Conservation (phyloP, 2,329 filamentous ascomycete genomes). For the Trichothecium roseum region DNA sequence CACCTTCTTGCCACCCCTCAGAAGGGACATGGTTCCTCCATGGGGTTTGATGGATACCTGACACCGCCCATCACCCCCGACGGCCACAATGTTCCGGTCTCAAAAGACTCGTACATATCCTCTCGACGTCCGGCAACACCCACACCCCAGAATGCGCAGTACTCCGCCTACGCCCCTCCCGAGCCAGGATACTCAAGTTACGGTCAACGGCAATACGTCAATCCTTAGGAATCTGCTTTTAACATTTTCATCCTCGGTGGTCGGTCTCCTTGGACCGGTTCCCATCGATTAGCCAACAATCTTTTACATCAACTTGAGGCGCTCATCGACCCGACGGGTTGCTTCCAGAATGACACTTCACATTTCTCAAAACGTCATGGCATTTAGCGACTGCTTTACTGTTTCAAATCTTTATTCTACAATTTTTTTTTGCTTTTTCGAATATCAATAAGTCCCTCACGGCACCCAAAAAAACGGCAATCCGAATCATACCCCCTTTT, state of each 20-base stretch:
- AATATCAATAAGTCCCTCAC: conserved; percentile 22
- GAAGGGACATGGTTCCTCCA: conserved; percentile 56
- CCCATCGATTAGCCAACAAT: conserved; percentile 1
- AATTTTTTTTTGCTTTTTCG: conserved; percentile 17
- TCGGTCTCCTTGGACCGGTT: neutral
- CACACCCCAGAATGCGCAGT: conserved; percentile 32
- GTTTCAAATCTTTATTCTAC: conserved; percentile 11
- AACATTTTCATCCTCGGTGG: conserved; percentile 5
- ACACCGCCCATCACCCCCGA: conserved; percentile 83
- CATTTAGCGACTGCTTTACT: conserved; percentile 32
- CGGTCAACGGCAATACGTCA: conserved; percentile 5
- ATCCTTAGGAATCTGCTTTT: conserved; percentile 5
- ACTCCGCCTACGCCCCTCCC: conserved; percentile 29
- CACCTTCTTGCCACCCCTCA: conserved; percentile 69
- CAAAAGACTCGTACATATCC: conserved; percentile 37
- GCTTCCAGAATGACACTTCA: conserved; percentile 21
- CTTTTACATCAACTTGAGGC: conserved; percentile 4
- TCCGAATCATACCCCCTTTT: conserved; percentile 25
- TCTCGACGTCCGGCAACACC: conserved; percentile 54
- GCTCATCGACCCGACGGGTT: conserved; percentile 8
- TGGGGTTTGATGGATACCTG: conserved; percentile 64
- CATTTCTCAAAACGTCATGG: conserved; percentile 25
- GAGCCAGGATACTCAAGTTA: conserved; percentile 27
- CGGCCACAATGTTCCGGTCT: conserved; percentile 41
- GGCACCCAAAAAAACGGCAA: conserved; percentile 28